Percentiles rank a stretch among this genome's conserved stretches.
These are phyloP conservation scores for Lepiota brunneoincarnata DNA, from an alignment of 768 basidiomycete genomes.

Conservation along the genomic window DNA sequence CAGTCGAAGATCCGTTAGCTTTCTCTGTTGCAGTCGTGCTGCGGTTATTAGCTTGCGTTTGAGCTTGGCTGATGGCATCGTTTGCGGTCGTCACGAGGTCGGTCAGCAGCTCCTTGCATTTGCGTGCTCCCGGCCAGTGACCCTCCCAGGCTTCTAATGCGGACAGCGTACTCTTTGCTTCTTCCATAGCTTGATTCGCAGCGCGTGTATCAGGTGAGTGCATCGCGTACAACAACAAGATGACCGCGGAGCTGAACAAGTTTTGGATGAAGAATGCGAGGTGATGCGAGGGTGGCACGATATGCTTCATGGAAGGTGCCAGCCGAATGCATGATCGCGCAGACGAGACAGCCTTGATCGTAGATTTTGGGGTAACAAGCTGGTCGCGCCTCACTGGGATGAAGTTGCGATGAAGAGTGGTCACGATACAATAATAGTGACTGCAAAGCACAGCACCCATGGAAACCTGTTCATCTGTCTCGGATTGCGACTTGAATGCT, in stretches of 20 bases:
- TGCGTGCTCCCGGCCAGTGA: slow-evolving; percentile 83
- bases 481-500: slow-evolving; percentile 70
- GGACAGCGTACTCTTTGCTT: slow-evolving; percentile 68
- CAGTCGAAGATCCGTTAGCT: slow-evolving; percentile 18
- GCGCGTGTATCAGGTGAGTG: slow-evolving; percentile 67
- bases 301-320: slow-evolving; percentile 80
- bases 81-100: slow-evolving; percentile 69
- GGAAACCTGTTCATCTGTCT: slow-evolving; percentile 77
- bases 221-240: slow-evolving; percentile 84
- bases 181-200: slow-evolving; percentile 75
- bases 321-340: slow-evolving; percentile 84
- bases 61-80: slow-evolving; percentile 55
- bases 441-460: slow-evolving; percentile 86
- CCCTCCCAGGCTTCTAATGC: slow-evolving; percentile 83
- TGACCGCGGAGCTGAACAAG: slow-evolving; percentile 84
- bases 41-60: slow-evolving; percentile 15
- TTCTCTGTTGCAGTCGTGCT: slow-evolving; percentile 19
- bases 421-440: slow-evolving; percentile 86
- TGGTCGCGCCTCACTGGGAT: slow-evolving; percentile 77
- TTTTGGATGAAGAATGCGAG: slow-evolving; percentile 89
- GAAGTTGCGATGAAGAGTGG: slow-evolving; percentile 86
- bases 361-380: slow-evolving; percentile 66
- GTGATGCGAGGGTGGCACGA: slow-evolving; percentile 83
- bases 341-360: slow-evolving; percentile 76
- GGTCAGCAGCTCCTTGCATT: slow-evolving; percentile 78